phyloP scores from a whole-genome alignment of 768 basidiomycete species.

The Leccinum aurantiacum region DNA sequence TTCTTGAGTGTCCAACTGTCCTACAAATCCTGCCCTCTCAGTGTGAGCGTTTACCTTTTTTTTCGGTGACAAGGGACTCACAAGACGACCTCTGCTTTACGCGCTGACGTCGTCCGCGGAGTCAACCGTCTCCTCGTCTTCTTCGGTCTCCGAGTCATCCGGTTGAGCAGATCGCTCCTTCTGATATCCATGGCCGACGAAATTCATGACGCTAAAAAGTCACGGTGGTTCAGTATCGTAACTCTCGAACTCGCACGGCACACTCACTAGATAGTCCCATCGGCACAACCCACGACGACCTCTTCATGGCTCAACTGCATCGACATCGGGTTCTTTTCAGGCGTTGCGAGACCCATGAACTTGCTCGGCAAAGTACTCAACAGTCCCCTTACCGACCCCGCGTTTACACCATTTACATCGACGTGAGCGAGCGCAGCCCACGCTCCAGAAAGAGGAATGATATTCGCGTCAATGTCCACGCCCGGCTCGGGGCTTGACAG shows the following conservation, averaged over 20 bases:
- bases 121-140: conserved; percentile 14
- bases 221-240: conserved; percentile 13
- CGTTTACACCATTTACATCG: conserved; percentile 34
- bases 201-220: conserved; percentile 53
- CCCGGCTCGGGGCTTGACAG: conserved; percentile 30
- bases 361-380: conserved; percentile 62
- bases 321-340: conserved; percentile 94
- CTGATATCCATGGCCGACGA: conserved; percentile 57
- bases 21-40: too few species aligned
- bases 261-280: conserved; percentile 87
- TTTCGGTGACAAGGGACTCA: not conserved
- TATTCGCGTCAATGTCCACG: conserved; percentile 64
- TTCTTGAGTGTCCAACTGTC: conserved; percentile 1
- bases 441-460: conserved; percentile 68
- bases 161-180: conserved; percentile 25
- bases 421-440: conserved; percentile 66
- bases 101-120: conserved; percentile 17
- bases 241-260: not conserved
- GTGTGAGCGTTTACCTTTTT: not conserved
- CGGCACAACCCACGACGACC: conserved; percentile 87
- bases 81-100: conserved; percentile 1
- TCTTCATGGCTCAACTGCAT: conserved; percentile 91
- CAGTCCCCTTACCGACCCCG: conserved; percentile 50
- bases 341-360: conserved; percentile 77
- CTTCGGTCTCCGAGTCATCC: conserved; percentile 2